Evolutionary conservation across 495 filamentous ascomycete species (phyloP), one percentile per base, ranked within the genome.

Genomic region (Lasiosphaeris hirsuta): DNA sequence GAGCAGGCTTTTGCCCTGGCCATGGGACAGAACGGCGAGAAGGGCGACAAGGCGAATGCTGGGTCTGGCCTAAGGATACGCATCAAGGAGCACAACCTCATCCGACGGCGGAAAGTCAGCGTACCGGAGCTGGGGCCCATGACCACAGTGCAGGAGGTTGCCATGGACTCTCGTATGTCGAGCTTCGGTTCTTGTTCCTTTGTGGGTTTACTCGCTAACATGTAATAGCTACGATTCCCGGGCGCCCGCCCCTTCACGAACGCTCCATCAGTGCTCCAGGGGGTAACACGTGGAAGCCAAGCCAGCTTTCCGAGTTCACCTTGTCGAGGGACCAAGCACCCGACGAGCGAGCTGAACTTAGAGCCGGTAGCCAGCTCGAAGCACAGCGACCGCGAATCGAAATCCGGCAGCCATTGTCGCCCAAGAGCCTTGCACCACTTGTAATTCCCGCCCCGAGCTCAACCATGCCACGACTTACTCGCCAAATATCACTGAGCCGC

Each of bases 141-240:
- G 83, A 83, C 84, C 5, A 87, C 84, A 3, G 84, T 87, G 10
- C 84, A 86, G 57, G 87, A 88, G 63, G 68, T 77, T 45, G 70
- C 80, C 41, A 83, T 89, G 77, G 87, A 90, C 70, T 90, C 87
- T 65, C 87, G 87, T 90, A 81, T 76, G 87, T 79, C 2, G 10
- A 15, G 7, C 38, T 45, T 35, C n/a, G 37, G 36, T 35, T 33
- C 33, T 11, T 14, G n/a, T 30, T 42, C 11, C 43, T 33, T 40
- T 19, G 36, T 11, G 23, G 35, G 37, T 39, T 18, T 41, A 58
- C 8, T n/a, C n/a, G 46, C 66, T 72, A 42, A 69, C 72, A 75
- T 61, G 18, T 34, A 23, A 56, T 44, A 90, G 87, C 87, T 59
- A 90, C 87, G 23, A 87, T 90, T 55, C 87, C 87, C 35, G 87